Conservation (phyloP, 208 protist species). For the Angomonas deanei region DNA sequence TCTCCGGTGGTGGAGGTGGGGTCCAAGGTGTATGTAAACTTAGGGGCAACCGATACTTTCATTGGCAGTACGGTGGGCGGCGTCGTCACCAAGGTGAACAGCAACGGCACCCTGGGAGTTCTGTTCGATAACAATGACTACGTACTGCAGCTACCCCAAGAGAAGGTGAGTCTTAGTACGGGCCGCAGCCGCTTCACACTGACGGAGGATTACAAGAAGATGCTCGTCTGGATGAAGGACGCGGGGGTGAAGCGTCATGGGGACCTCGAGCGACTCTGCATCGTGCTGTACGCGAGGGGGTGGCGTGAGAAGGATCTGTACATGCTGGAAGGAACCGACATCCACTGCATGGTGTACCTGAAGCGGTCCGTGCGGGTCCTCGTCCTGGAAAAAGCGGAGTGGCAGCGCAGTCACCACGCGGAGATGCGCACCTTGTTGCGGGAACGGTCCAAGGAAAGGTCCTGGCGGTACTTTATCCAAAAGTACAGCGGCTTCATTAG, state of each 20-base stretch:
- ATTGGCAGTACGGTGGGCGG: constrained; percentile 49
- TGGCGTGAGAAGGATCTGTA: constrained; percentile 56
- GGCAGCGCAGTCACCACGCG: constrained; percentile 48
- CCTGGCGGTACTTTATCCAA: constrained; percentile 58
- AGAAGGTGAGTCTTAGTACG: constrained; percentile 51
- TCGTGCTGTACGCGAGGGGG: constrained; percentile 49
- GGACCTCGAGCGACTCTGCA: constrained; percentile 40
- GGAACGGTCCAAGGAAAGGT: constrained; percentile 62
- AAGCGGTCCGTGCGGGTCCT: constrained; percentile 40
- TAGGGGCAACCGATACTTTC: constrained; percentile 22
- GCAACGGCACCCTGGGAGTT: constrained; percentile 79
- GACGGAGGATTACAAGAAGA: constrained; percentile 21
- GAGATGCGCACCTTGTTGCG: constrained; percentile 45
- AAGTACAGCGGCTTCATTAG: constrained; percentile 72
- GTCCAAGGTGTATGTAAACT: constrained; percentile 59
- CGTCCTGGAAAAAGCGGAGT: constrained; percentile 63
- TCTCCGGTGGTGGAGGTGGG: constrained; percentile 77
- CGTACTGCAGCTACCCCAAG: constrained; percentile 48
- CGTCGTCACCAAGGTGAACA: constrained; percentile 72
- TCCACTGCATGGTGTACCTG: constrained; percentile 50
- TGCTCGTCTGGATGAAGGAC: constrained; percentile 50
- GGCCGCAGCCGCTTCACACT: constrained; percentile 56
- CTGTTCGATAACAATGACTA: constrained; percentile 82
- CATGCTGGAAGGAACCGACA: constrained; percentile 31
- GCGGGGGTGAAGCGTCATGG: constrained; percentile 41